Percentiles rank a stretch among this genome's conserved stretches.
Conservation (phyloP, 2,329 filamentous ascomycete genomes). For the Dendrostoma leiphaemia region DNA sequence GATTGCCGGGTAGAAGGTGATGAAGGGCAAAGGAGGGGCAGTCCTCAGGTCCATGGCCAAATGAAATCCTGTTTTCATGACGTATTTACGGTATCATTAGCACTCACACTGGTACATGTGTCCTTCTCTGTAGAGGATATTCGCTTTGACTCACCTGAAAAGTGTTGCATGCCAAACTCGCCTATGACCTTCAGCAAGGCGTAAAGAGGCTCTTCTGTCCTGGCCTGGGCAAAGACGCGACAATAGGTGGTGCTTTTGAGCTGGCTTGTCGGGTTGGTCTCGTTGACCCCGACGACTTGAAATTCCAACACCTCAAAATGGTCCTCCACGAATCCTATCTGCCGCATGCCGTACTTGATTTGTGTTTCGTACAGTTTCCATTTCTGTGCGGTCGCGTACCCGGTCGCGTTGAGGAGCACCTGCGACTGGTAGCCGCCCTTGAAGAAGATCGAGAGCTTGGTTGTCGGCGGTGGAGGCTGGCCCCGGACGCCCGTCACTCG, state of each 20-base stretch:
- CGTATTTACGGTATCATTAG: no score
- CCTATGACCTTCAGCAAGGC: no score
- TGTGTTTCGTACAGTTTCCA: constrained; percentile 22
- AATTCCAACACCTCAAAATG: background rate
- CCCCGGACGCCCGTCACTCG: constrained; percentile 33
- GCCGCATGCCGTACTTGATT: constrained; percentile 15
- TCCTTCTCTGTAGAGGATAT: no score
- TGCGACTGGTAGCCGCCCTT: constrained; percentile 26
- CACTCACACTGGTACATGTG: no score
- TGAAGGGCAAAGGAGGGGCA: background rate
- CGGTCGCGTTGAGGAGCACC: constrained; percentile 23
- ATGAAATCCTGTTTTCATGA: no score
- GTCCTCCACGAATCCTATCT: constrained; percentile 16
- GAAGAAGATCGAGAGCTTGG: constrained; percentile 28
- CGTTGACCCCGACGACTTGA: background rate
- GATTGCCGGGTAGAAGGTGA: background rate
- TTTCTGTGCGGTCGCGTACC: constrained; percentile 24
- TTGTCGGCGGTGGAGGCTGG: constrained; percentile 30
- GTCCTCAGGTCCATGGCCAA: no score
- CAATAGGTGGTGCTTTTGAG: background rate
- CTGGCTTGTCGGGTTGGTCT: background rate
- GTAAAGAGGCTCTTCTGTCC: no score
- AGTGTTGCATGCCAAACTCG: no score
- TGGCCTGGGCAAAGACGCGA: background rate
- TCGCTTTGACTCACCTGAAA: no score